phyloP scores from a whole-genome alignment of 23 red algal genomes.

The Gracilaria vermiculophylla region DNA sequence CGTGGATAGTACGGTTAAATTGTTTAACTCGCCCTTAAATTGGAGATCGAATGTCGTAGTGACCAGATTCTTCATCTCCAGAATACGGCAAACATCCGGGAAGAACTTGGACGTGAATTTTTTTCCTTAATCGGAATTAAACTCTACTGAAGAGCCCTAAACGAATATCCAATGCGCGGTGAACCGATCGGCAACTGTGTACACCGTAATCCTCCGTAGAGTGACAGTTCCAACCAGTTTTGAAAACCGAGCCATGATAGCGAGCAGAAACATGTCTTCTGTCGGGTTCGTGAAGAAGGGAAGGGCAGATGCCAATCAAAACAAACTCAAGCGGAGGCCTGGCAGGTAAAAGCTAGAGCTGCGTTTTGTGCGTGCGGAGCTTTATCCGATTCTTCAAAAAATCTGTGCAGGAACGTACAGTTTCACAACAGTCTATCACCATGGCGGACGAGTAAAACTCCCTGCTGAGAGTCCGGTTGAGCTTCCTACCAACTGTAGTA shows the following conservation, averaged over 20 bases:
- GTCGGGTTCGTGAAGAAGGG: background rate
- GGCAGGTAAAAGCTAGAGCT: background rate
- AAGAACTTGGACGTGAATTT: conserved; percentile 14
- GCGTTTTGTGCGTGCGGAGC: background rate
- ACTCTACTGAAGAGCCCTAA: background rate
- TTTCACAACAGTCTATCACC: background rate
- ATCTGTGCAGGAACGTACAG: background rate
- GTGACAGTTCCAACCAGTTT: background rate
- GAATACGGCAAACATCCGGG: background rate
- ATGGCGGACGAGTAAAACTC: background rate
- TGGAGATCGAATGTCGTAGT: conserved; percentile 25
- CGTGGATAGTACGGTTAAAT: background rate
- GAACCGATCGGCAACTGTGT: background rate
- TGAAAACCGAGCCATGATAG: background rate
- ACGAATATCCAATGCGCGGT: background rate
- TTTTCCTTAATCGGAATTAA: conserved; percentile 8
- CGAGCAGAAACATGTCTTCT: background rate
- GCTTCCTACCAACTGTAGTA: conserved; percentile 4
- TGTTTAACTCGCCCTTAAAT: conserved; percentile 18
- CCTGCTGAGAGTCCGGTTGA: background rate
- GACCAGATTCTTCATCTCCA: background rate
- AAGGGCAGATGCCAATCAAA: background rate
- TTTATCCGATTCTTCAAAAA: background rate
- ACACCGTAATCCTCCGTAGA: background rate
- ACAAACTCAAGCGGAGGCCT: background rate